Evolutionary conservation across 2,329 filamentous ascomycete genomes (phyloP), one percentile per base, ranked within the genome.

Genomic region (Aspergillus ruber): DNA sequence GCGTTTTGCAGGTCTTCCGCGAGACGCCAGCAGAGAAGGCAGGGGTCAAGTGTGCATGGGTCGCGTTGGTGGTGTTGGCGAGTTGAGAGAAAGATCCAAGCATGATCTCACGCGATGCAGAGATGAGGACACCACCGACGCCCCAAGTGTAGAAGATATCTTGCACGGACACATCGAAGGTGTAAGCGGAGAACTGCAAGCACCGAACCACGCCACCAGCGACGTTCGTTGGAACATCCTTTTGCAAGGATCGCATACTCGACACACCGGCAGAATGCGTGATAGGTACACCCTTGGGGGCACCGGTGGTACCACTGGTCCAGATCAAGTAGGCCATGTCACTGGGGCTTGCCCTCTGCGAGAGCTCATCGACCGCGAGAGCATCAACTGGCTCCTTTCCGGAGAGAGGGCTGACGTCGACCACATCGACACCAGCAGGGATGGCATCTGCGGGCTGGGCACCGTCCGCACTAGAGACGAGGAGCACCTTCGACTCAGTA

Each of bases 111-210:
- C 56, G 51, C 4, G 60, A 53, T 6, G 55, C 58, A 25, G 59
- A 58, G 20, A 63, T 59, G 5, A 64, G 45, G 8, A 56, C 54
- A 32, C 60, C 61, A 27, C 60, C 62, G 4, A 60, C 5, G 1
- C 55, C 53, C 62, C 61, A 64, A 1, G 62, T 60, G 43, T 62
- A 64, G 49, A 64, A 64, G 17, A 64, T 45, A 46, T 67, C 64
- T 42, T 65, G 62, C 13, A 67, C 57, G 15, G 67, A 73, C 9
- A 70, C 69, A 48, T 72, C 69, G 43, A 72, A 72, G 17, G 60
- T 70, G 48, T 63, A 67, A 15, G 63, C 55, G 1, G 66, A 68
- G 36, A 71, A 64, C 48, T 71, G 67, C 50, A 71, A 52, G 35
- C 61, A 66, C 13, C 67, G 62, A 3, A 67, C 57, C 33, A 50